phyloP scores from a whole-genome alignment of 73 alveolate species.

The Paramecium pentaurelia region DNA sequence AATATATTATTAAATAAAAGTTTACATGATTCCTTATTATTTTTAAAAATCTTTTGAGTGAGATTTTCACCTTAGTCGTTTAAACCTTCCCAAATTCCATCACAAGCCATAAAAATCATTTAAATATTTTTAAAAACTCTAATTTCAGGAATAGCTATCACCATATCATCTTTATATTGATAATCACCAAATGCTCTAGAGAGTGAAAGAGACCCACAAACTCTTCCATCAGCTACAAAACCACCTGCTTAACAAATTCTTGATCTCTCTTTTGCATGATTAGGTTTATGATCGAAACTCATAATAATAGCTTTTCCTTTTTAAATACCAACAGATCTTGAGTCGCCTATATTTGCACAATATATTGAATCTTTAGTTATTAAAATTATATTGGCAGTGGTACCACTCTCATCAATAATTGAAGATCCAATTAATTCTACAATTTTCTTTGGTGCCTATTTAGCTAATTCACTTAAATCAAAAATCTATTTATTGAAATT shows the following conservation, averaged over 20 bases:
- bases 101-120: slow-evolving; percentile 66
- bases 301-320: slow-evolving; percentile 70
- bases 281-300: slow-evolving; percentile 92
- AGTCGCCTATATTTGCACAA: slow-evolving; percentile 96
- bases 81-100: slow-evolving; percentile 69
- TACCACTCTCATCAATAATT: slow-evolving; percentile 58
- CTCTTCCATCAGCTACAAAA: slow-evolving; percentile 83
- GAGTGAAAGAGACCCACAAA: slow-evolving; percentile 85
- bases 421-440: not conserved
- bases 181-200: slow-evolving; percentile 94
- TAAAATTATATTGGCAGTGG: slow-evolving; percentile 76
- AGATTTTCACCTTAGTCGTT: not conserved
- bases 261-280: slow-evolving; percentile 77
- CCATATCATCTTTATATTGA: slow-evolving; percentile 78
- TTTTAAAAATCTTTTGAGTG: not conserved
- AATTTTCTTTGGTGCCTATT: not conserved
- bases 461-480: not conserved
- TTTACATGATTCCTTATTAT: not conserved
- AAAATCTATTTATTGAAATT: not conserved
- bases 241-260: slow-evolving; percentile 91
- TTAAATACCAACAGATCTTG: slow-evolving; percentile 76
- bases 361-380: slow-evolving; percentile 67
- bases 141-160: slow-evolving; percentile 91
- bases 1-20: not conserved
- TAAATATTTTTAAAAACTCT: slow-evolving; percentile 61